Base-by-base conservation (phyloP, 1,284 basidiomycete genomes). In the Tylopilus sp. region DNA sequence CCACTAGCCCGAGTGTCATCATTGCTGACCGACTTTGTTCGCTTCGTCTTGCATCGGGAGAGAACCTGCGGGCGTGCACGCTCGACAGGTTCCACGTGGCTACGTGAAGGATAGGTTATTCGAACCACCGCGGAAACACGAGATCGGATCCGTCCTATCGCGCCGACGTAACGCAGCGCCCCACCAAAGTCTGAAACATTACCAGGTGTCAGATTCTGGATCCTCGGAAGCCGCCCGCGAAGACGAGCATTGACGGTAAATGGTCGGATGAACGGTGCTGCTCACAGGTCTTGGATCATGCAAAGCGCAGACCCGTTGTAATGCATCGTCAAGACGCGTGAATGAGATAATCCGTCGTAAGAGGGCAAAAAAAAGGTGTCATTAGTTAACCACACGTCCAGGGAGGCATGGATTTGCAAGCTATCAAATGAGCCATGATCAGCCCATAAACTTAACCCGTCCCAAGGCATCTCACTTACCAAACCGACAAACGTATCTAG, bases 1-100 rank as follows among this genome's bases (percentile, higher is more conserved):
- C 93, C 16, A 96, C 89, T 11, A 28, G 9, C 10, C 11, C 8
- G 15, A n/a, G 15, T n/a, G 4, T 33, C 12, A 31, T 15, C 30
- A 7, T 15, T 7, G n/a, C 7, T 33, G n/a, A 33, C n/a, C 10
- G 11, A 29, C 11, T 29, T 29, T 1, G 10, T 29, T 29, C 11
- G 28, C 28, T 29, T 29, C 21, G 10, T 28, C 26, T 28, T 10
- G 26, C 26, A 28, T 8, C 9, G 26, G 26, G 26, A 28, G 5
- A 28, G 26, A 12, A 7, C 15, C 6, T 33, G 31, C 31, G n/a
- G 31, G n/a, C n/a, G 30, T 4, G 15, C 6, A 31, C 15, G 13
- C 30, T 31, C 13, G 13, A 31, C 13, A 33, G 6, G 1, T 2
- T 33, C 15, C 15, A 33, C 31, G 7, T n/a, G 15, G n/a, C 15